Base-by-base conservation (phyloP, 1,284 basidiomycete genomes). In the Trichosporon sp. region DNA sequence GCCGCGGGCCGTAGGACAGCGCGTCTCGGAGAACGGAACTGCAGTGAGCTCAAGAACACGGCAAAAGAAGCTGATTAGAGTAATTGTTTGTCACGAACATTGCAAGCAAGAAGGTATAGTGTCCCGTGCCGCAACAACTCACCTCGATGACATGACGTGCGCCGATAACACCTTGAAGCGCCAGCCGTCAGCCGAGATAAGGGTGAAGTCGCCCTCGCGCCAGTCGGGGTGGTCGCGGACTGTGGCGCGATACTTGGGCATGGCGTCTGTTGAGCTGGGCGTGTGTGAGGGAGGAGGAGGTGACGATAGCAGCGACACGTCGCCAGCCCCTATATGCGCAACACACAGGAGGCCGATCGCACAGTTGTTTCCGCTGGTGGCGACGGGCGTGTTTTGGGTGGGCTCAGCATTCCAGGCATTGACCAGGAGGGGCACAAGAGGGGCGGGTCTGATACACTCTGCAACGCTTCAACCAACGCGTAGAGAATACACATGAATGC, bases 21-120 rank as follows among this genome's bases (percentile, higher is more conserved):
- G 56, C 42, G 38, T 68, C 67, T 21, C 67, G 63, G 21, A 68
- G 58, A 1, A 68, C 62, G 18, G 66, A 35, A 51, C 66, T 67
- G 66, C 32, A 0, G 34, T 67, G 25, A 67, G 66, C 34, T 21
- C 7, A 9, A 13, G 23, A 25, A 25, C 23, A 25, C 23, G 11
- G 51, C 23, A 34, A 18, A 32, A 25, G 27, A 34, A 31, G 27
- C 2, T 9, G 29, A 18, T 11, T n/a, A n/a, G n/a, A n/a, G n/a
- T n/a, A n/a, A n/a, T n/a, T n/a, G n/a, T n/a, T n/a, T n/a, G n/a
- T n/a, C n/a, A n/a, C n/a, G n/a, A n/a, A n/a, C n/a, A n/a, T n/a
- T n/a, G n/a, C n/a, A n/a, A n/a, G n/a, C n/a, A n/a, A n/a, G n/a
- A n/a, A n/a, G n/a, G n/a, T n/a, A n/a, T n/a, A n/a, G n/a, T n/a